phyloP scores from a whole-genome alignment of 2,329 filamentous ascomycete species.

The Pyricularia grisea region DNA sequence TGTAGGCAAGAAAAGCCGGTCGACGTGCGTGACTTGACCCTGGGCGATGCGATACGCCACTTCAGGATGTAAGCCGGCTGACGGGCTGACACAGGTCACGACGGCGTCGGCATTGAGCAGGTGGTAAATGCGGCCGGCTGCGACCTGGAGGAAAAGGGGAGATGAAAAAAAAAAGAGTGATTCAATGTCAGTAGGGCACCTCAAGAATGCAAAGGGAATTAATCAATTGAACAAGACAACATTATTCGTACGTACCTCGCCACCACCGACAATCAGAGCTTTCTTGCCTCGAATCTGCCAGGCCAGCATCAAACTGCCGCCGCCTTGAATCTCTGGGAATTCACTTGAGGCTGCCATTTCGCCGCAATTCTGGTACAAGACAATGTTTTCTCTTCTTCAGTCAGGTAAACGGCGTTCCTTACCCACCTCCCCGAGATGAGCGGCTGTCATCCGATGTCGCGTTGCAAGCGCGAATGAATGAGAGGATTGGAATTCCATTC shows the following conservation, averaged over 20 bases:
- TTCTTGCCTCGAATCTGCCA: conserved; percentile 90
- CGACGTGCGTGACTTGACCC: conserved; percentile 67
- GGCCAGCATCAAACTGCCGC: conserved; percentile 86
- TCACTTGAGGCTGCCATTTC: conserved; percentile 12
- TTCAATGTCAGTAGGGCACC: not conserved
- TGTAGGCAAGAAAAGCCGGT: conserved; percentile 75
- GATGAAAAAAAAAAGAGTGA: conserved; percentile 4
- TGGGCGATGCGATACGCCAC: conserved; percentile 72
- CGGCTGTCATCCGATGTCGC: not conserved
- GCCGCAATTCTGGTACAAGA: not conserved
- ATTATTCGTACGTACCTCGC: conserved; percentile 67
- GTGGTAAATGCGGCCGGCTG: conserved; percentile 86
- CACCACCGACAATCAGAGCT: conserved; percentile 88
- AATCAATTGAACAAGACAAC: not conserved
- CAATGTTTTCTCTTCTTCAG: not conserved
- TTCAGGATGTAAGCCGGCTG: conserved; percentile 75
- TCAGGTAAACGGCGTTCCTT: not conserved
- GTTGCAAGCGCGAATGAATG: not conserved
- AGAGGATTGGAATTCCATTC: not conserved
- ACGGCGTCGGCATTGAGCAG: conserved; percentile 90
- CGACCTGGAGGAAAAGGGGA: conserved; percentile 54
- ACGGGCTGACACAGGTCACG: conserved; percentile 77
- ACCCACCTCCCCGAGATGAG: not conserved
- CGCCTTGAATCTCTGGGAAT: conserved; percentile 77
- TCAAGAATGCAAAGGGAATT: not conserved